These are phyloP conservation scores for Nitzschia palea DNA, from an alignment of 108 stramenopile species.

Conservation along the genomic window DNA sequence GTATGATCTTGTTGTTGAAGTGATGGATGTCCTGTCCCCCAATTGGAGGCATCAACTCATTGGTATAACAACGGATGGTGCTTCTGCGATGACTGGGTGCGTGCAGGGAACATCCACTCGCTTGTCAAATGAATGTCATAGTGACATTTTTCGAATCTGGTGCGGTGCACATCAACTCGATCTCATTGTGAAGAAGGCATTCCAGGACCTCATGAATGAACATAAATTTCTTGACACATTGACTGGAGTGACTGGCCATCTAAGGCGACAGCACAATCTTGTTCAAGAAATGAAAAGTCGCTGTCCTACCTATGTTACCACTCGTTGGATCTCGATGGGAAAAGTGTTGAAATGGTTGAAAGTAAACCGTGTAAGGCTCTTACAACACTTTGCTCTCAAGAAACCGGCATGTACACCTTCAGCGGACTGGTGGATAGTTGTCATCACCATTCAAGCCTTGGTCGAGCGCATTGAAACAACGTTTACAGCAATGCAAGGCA, in stretches of 20 bases:
- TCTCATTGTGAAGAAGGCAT: neutral
- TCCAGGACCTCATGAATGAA: neutral
- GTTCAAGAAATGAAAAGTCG: neutral
- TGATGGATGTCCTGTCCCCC: too few species aligned
- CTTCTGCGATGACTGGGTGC: constrained; percentile 1
- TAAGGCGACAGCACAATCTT: neutral
- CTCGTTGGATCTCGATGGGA: neutral
- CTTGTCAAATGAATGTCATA: neutral
- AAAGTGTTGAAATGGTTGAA: neutral
- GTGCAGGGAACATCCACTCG: neutral
- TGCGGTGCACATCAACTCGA: constrained; percentile 11
- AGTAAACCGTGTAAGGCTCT: neutral
- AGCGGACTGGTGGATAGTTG: neutral
- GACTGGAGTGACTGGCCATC: neutral
- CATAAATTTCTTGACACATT: neutral
- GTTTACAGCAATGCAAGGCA: too few species aligned
- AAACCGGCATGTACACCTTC: neutral
- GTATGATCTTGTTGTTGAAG: too few species aligned
- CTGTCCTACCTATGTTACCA: neutral
- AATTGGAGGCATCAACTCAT: constrained; percentile 1
- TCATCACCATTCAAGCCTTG: too few species aligned
- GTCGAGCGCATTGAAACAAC: too few species aligned
- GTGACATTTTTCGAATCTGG: constrained; percentile 1
- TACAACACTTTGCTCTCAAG: neutral
- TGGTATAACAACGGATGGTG: constrained; percentile 11